Evolutionary conservation across 495 filamentous ascomycete species (phyloP).

Genomic region (Viridothelium virens): DNA sequence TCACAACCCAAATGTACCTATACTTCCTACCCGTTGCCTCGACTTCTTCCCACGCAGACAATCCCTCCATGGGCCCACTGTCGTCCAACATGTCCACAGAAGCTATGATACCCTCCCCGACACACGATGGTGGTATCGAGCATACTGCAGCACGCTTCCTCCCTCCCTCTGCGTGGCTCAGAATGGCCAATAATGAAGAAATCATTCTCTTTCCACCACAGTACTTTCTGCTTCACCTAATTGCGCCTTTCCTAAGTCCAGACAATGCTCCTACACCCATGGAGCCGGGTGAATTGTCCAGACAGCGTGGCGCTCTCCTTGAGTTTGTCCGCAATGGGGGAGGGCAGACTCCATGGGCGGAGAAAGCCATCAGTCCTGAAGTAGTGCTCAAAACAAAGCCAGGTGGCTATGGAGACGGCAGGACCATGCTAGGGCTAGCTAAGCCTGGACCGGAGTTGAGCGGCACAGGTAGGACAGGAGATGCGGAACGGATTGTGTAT

Average conservation of each 20-base stretch:
- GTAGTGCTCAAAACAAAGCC: conserved; percentile 45
- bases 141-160: conserved; percentile 76
- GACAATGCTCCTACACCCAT: conserved; percentile 33
- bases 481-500: conserved; percentile 64
- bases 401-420: conserved; percentile 39
- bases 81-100: conserved; percentile 22
- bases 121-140: conserved; percentile 77
- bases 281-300: conserved; percentile 40
- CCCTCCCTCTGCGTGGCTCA: conserved; percentile 59
- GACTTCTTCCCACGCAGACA: conserved; percentile 26
- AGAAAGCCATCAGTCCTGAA: conserved; percentile 71
- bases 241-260: conserved; percentile 53
- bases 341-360: conserved; percentile 57
- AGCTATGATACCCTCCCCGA: conserved; percentile 50
- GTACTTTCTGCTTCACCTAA: conserved; percentile 62
- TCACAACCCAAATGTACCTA: conserved; percentile 91
- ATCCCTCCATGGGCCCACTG: conserved; percentile 27
- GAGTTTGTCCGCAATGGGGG: conserved; percentile 49
- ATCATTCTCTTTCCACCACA: conserved; percentile 90
- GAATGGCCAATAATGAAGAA: conserved; percentile 49
- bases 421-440: conserved; percentile 59
- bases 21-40: conserved; percentile 73
- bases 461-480: conserved; percentile 52
- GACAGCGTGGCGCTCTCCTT: conserved; percentile 49
- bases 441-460: conserved; percentile 65